These are phyloP conservation scores for Bolboschoenus planiculmis DNA, from an alignment of 176 grass and related monocot species.

Conservation along the genomic window DNA sequence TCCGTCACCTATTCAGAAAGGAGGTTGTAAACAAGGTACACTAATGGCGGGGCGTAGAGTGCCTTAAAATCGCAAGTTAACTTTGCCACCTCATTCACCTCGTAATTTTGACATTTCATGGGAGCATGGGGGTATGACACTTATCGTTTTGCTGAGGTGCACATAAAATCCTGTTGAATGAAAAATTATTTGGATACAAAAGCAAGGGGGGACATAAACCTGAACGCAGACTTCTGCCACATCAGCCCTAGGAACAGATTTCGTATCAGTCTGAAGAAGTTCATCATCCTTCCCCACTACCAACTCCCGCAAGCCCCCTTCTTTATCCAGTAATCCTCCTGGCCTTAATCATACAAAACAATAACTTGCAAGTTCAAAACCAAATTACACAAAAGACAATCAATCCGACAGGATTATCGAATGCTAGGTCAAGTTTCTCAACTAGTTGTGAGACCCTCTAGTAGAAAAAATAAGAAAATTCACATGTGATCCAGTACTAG, in stretches of 20 bases:
- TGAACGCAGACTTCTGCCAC: conserved; percentile 89
- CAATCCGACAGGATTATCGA: not conserved
- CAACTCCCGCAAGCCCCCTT: conserved; percentile 55
- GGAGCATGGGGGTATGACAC: not conserved
- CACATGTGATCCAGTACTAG: too few species aligned
- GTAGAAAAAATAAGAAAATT: too few species aligned
- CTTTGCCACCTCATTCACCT: not conserved
- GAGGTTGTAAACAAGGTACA: too few species aligned
- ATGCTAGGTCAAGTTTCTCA: not conserved
- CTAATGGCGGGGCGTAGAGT: too few species aligned
- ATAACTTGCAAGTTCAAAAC: not conserved
- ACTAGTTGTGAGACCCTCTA: not conserved
- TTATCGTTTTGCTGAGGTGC: not conserved
- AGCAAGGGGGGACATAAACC: conserved; percentile 19
- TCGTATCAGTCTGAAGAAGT: conserved; percentile 78
- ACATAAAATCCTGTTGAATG: not conserved
- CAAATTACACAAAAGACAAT: conserved; percentile 5
- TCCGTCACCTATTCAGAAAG: not conserved
- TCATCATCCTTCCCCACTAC: conserved; percentile 80
- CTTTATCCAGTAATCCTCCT: conserved; percentile 80
- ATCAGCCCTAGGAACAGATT: conserved; percentile 72
- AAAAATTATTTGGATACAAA: not conserved
- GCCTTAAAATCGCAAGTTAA: too few species aligned
- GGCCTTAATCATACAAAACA: conserved; percentile 33
- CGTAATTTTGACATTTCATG: not conserved